Conservation (phyloP, 2,329 filamentous ascomycete genomes). For the Aspergillus sp. region DNA sequence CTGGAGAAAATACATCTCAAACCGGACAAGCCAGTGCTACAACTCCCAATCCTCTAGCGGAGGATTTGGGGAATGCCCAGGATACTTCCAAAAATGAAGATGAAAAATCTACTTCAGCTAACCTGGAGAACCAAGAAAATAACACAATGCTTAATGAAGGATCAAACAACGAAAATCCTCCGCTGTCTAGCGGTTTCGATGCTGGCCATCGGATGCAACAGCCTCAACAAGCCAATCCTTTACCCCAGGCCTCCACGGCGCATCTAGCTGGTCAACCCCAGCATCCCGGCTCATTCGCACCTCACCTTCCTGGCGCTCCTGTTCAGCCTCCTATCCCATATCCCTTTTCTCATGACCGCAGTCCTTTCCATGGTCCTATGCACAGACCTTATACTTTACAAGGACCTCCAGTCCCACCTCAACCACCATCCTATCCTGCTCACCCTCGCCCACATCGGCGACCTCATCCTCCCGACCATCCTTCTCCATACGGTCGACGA, state of each 20-base stretch:
- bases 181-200: not conserved
- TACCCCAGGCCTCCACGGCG: too few relatives aligned
- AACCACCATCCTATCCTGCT: not conserved
- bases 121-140: not conserved
- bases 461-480: not conserved
- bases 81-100: not conserved
- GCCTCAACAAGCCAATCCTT: too few relatives aligned
- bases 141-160: not conserved
- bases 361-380: too few relatives aligned
- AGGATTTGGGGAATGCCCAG: not conserved
- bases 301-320: too few relatives aligned
- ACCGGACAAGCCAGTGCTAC: not conserved
- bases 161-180: not conserved
- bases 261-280: too few relatives aligned
- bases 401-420: too few relatives aligned
- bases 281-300: too few relatives aligned
- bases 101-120: not conserved
- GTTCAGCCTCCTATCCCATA: too few relatives aligned
- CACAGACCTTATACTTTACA: too few relatives aligned
- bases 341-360: too few relatives aligned
- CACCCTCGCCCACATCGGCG: not conserved
- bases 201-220: too few relatives aligned
- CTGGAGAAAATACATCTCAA: slow-evolving; percentile 1
- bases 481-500: slow-evolving; percentile 1
- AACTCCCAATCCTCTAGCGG: not conserved